phyloP scores from a whole-genome alignment of 2,329 filamentous ascomycete species.

The Pseudogymnoascus sp. region DNA sequence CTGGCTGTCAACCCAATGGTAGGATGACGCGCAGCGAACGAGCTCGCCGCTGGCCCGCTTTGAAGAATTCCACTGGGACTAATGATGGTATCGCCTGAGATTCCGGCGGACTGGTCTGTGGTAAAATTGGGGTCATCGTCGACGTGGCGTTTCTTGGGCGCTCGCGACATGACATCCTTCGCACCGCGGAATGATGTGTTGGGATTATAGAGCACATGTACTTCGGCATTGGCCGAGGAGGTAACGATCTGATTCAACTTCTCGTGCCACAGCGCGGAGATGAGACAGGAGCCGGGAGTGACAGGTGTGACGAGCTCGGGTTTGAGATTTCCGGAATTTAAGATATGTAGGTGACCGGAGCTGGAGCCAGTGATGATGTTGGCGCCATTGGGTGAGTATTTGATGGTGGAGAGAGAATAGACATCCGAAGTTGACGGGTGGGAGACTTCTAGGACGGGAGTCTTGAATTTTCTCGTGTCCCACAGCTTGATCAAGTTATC shows the following conservation, averaged over 20 bases:
- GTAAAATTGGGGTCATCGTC: slow-evolving; percentile 87
- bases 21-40: slow-evolving; percentile 52
- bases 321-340: slow-evolving; percentile 84
- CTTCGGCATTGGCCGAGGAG: slow-evolving; percentile 83
- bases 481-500: slow-evolving; percentile 92
- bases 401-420: slow-evolving; percentile 78
- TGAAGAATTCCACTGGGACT: slow-evolving; percentile 57
- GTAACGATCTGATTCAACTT: slow-evolving; percentile 96
- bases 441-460: slow-evolving; percentile 69
- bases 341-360: slow-evolving; percentile 78
- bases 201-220: slow-evolving; percentile 85
- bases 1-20: slow-evolving; percentile 69
- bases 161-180: slow-evolving; percentile 81
- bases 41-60: slow-evolving; percentile 32
- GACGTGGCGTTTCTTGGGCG: slow-evolving; percentile 88
- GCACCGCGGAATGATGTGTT: slow-evolving; percentile 74
- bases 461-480: slow-evolving; percentile 94
- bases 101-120: slow-evolving; percentile 70
- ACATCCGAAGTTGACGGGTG: slow-evolving; percentile 77
- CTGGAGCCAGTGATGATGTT: slow-evolving; percentile 84
- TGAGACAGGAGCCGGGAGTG: slow-evolving; percentile 74
- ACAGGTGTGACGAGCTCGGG: slow-evolving; percentile 80
- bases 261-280: slow-evolving; percentile 83
- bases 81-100: slow-evolving; percentile 76
- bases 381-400: slow-evolving; percentile 75